Conservation (phyloP, 2,329 filamentous ascomycete species). For the Paecilomyces sp. region DNA sequence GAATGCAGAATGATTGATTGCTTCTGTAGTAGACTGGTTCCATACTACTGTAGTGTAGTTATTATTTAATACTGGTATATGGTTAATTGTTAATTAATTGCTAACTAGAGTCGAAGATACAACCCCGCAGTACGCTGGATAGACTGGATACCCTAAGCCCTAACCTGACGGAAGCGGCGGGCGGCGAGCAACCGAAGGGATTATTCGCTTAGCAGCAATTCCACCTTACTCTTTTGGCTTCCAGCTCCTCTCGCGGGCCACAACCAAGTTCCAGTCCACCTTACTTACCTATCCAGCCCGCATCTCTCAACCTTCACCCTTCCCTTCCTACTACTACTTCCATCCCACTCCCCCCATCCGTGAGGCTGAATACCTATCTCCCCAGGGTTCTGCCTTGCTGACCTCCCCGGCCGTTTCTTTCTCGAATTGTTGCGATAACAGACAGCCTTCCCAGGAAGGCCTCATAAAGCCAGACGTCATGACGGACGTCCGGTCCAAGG, state of each 20-base stretch:
- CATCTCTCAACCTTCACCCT: conserved; percentile 3
- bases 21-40: too few relatives aligned
- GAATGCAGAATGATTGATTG: neutral
- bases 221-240: conserved; percentile 26
- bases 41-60: too few relatives aligned
- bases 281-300: neutral
- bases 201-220: conserved; percentile 32
- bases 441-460: conserved; percentile 46
- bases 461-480: conserved; percentile 43
- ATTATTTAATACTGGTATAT: too few relatives aligned
- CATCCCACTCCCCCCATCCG: conserved; percentile 6
- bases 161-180: conserved; percentile 15
- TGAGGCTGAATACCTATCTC: conserved; percentile 22
- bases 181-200: conserved; percentile 13
- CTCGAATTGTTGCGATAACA: conserved; percentile 41
- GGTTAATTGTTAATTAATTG: too few relatives aligned
- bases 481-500: conserved; percentile 48
- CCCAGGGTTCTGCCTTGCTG: conserved; percentile 29
- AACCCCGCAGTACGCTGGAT: too few relatives aligned
- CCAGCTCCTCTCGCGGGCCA: conserved; percentile 6
- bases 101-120: too few relatives aligned
- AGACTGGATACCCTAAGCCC: conserved; percentile 28
- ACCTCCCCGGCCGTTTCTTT: conserved; percentile 16
- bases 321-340: conserved; percentile 5
- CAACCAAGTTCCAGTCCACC: conserved; percentile 22